Conservation (phyloP, 75 land plant genomes). For the Isoetes taiwanensis region DNA sequence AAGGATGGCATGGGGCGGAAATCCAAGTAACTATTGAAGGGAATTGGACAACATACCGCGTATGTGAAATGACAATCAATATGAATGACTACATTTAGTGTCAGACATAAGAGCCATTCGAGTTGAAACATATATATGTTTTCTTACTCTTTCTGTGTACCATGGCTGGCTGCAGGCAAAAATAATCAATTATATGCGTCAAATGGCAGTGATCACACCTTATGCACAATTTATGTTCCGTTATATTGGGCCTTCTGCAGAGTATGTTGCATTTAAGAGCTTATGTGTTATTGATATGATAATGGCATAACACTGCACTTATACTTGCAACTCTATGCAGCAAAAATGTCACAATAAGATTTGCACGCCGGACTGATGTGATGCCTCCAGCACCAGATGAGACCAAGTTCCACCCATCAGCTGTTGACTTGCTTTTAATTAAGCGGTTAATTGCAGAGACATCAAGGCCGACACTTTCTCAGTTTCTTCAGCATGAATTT, state of each 20-base stretch:
- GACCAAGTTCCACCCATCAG: slow-evolving; percentile 95
- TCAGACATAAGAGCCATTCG: too few relatives aligned
- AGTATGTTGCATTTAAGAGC: slow-evolving; percentile 27
- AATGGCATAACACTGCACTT: background rate
- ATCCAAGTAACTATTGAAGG: slow-evolving; percentile 98
- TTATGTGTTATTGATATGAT: background rate
- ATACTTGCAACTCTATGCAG: slow-evolving; percentile 20
- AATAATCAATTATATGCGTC: slow-evolving; percentile 94
- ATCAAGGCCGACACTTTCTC: slow-evolving; percentile 60
- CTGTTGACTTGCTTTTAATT: slow-evolving; percentile 86
- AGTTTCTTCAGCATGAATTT: slow-evolving; percentile 97
- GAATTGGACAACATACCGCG: slow-evolving; percentile 97
- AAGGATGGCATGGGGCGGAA: slow-evolving; percentile 93
- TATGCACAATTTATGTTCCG: slow-evolving; percentile 93
- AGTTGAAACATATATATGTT: too few relatives aligned
- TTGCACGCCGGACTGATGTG: slow-evolving; percentile 89
- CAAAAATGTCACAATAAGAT: slow-evolving; percentile 77
- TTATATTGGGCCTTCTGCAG: slow-evolving; percentile 55
- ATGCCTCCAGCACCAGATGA: slow-evolving; percentile 89
- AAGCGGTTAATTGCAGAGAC: slow-evolving; percentile 91
- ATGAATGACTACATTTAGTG: too few relatives aligned
- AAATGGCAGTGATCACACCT: slow-evolving; percentile 98
- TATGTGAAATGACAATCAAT: too few relatives aligned
- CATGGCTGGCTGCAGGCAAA: slow-evolving; percentile 54
- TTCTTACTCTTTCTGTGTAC: background rate